Evolutionary conservation across 208 protist species (phyloP).

Genomic region (Trypanosoma scelopori): DNA sequence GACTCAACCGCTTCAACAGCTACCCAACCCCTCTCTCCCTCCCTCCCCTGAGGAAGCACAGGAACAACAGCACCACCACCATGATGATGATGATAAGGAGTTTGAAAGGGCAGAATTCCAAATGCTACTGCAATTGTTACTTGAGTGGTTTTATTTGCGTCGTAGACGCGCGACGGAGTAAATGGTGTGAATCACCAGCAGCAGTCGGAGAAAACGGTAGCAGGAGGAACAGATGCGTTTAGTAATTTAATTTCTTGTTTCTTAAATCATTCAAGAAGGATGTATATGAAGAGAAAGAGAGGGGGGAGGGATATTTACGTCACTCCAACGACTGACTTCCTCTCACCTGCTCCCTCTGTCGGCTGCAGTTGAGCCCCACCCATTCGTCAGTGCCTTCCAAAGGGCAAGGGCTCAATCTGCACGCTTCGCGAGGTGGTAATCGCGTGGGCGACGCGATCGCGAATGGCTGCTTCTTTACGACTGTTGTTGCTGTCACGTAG

Average conservation of each 20-base stretch:
- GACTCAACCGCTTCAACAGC: no score
- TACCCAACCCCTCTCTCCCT: no score
- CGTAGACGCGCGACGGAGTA: no score
- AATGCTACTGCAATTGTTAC: background rate
- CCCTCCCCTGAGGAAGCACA: no score
- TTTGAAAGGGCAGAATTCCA: background rate
- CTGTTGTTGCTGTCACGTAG: constrained; percentile 14
- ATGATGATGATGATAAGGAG: constrained; percentile 12
- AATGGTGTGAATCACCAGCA: no score
- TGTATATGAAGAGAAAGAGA: no score
- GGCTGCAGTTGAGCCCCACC: no score
- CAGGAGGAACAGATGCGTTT: background rate
- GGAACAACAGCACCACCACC: background rate
- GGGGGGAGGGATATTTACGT: no score
- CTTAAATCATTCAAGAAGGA: background rate
- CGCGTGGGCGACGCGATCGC: constrained; percentile 53
- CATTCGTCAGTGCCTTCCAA: background rate
- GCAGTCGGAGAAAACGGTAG: no score
- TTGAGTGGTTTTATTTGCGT: background rate
- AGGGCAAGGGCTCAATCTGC: constrained; percentile 58
- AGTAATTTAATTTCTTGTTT: background rate
- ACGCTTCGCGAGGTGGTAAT: constrained; percentile 65
- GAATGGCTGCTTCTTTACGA: constrained; percentile 74
- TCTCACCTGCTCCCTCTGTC: no score
- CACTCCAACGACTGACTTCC: no score